phyloP scores from a whole-genome alignment of 2,329 filamentous ascomycete species.

The Davidsoniella virescens region DNA sequence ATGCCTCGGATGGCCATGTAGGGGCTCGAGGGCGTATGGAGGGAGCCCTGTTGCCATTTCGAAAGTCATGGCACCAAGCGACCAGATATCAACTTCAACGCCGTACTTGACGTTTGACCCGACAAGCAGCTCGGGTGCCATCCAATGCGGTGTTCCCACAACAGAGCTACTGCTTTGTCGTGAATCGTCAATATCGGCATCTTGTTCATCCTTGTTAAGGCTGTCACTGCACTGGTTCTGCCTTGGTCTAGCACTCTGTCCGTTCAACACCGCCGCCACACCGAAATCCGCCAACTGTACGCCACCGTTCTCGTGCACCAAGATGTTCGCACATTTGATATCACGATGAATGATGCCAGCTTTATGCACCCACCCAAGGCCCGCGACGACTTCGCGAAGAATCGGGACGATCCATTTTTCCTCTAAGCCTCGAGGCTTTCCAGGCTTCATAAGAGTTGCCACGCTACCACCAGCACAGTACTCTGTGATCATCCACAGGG shows the following conservation, averaged over 20 bases:
- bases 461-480: conserved; percentile 77
- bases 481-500: conserved; percentile 80
- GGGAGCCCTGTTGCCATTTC: conserved; percentile 68
- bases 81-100: conserved; percentile 68
- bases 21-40: conserved; percentile 40
- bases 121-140: conserved; percentile 65
- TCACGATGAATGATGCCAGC: conserved; percentile 56
- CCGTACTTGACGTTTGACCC: conserved; percentile 31
- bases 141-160: conserved; percentile 72
- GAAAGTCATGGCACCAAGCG: conserved; percentile 64
- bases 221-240: conserved; percentile 27
- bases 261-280: conserved; percentile 42
- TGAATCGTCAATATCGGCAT: no score
- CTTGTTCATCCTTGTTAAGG: conserved; percentile 52
- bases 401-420: conserved; percentile 58
- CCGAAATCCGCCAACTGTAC: conserved; percentile 78
- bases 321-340: conserved; percentile 63
- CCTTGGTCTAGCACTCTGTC: background rate
- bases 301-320: conserved; percentile 58
- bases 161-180: conserved; percentile 33
- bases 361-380: conserved; percentile 50
- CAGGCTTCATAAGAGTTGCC: conserved; percentile 55
- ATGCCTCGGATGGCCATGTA: conserved; percentile 23
- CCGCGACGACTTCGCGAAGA: conserved; percentile 48
- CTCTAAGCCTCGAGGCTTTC: conserved; percentile 44